Base-by-base conservation (phyloP, 305 asterid genomes). In the Caryopteris hybrid region DNA sequence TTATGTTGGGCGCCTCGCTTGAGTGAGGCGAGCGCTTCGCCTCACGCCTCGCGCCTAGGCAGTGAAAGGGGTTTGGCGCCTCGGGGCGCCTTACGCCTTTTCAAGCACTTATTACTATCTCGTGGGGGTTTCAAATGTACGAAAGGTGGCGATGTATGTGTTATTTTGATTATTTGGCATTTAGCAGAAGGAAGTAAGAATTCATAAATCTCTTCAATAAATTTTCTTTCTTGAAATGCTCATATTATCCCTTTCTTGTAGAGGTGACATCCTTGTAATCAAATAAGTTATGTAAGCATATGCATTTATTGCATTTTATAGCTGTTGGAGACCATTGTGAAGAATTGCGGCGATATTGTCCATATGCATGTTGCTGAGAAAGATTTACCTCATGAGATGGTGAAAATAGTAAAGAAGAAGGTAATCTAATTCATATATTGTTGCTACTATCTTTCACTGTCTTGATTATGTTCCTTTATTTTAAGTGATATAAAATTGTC, bases 361-460 rank as follows among this genome's bases (percentile, higher is more conserved):
- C 99, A 91, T 78, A 91, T 94, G 96, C 99, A 94, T 78, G 99
- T 94, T 69, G 96, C 96, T 56, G 99, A 94, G 81, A 88, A 80
- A 85, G 96, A 86, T 61, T 77, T 94, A 71, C 98, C 94, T 72
- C 96, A 87, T 76, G 96, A 89, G 82, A 94, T 94, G 99, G 99
- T 94, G 81, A 89, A 77, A 77, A 86, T 91, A 69, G 96, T 82
- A 55, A 91, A 77, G 70, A 94, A 91, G 83, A 94, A 89, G 97
- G 99, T 94, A 79, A 72, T 59, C 52, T 50, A 68, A 34, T 73
- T 42, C 69, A 56, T 60, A 57, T n/a, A 47, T 39, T 71, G 13
- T 31, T 48, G 67, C 45, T 25, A 48, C 54, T 42, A 27, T 65
- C 50, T 68, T 13, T 65, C 17, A 16, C 64, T 76, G 53, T 76